phyloP scores from a whole-genome alignment of 805 yeast genomes.

The Ogataea glucozyma region DNA sequence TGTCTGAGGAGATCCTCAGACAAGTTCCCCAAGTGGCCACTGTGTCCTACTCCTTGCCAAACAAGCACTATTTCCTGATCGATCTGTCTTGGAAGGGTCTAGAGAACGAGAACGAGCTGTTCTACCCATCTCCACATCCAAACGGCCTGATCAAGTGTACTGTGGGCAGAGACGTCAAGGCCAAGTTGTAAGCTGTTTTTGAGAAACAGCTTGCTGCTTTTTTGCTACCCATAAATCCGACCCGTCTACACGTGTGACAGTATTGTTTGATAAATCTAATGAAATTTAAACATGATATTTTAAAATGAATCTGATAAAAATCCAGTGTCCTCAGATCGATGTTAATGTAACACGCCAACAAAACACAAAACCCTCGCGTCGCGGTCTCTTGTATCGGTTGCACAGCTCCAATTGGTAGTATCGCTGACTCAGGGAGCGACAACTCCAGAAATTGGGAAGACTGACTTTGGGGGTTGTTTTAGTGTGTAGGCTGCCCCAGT shows the following conservation, averaged over 20 bases:
- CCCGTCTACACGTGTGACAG: background rate
- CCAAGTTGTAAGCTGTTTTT: conserved; percentile 46
- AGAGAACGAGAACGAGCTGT: conserved; percentile 76
- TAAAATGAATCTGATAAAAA: too few species aligned
- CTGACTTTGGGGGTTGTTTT: too few species aligned
- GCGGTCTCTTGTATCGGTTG: too few species aligned
- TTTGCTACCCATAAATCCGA: background rate
- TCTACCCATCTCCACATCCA: conserved; percentile 90
- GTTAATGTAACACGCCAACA: background rate
- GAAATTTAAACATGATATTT: too few species aligned
- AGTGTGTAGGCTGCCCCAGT: too few species aligned
- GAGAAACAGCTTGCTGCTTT: conserved; percentile 2
- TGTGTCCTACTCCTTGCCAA: conserved; percentile 80
- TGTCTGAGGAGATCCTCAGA: conserved; percentile 72
- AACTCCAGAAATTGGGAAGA: too few species aligned
- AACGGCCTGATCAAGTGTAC: conserved; percentile 89
- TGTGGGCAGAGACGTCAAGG: conserved; percentile 66
- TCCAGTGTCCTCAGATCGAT: background rate
- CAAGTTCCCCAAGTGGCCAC: conserved; percentile 55
- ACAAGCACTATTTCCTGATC: conserved; percentile 85
- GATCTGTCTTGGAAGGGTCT: conserved; percentile 85
- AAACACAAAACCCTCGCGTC: too few species aligned
- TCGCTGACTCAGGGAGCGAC: too few species aligned
- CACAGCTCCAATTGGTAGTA: too few species aligned
- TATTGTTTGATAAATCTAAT: background rate